Base-by-base conservation (phyloP, 495 filamentous ascomycete genomes). In the Penicillium goetzii region DNA sequence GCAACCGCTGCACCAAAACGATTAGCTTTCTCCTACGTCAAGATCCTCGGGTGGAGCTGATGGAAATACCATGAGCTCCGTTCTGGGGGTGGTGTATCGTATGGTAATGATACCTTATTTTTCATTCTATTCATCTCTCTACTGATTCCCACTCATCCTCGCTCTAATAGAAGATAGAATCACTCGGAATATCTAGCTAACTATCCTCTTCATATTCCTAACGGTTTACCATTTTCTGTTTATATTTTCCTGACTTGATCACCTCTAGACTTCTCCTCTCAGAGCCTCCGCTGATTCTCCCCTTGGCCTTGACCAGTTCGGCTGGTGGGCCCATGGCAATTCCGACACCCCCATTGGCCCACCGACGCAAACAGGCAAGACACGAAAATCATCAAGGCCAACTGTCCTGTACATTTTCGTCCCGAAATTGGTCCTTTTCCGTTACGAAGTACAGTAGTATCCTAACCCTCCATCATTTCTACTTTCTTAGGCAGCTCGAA, bases 11-110 rank as follows among this genome's bases (percentile, higher is more conserved):
- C 50, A 53, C 63, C 67, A 65, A 70, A 67, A 63, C 74, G 74
- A 79, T 78, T 77, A 80, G 72, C 67, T 77, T 76, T 71, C 52
- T 63, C 59, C 77, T 76, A 80, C 76, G 77, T 78, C 77, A 78
- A 74, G 74, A 69, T 61, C 64, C 59, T 49, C 53, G 38, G 56
- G 58, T 64, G 58, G 55, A 60, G 33, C 59, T 58, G 41, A 49
- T 43, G 33, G n/a, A 32, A 32, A 14, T 17, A 36, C 26, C n/a
- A 4, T 26, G n/a, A 4, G 4, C 50, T 53, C n/a, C 5, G 50
- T 53, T 19, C 12, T 32, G 50, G 28, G 21, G 3, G 25, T 59
- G 8, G 25, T 59, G 49, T 60, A 67, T 52, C 2, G 59, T 62
- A 58, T 59, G 2, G 55, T 66, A 62, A 51, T 15, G 30, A 28